phyloP scores from a whole-genome alignment of 371 early-diverging fungal genomes.

The Chytridium lagenaria region DNA sequence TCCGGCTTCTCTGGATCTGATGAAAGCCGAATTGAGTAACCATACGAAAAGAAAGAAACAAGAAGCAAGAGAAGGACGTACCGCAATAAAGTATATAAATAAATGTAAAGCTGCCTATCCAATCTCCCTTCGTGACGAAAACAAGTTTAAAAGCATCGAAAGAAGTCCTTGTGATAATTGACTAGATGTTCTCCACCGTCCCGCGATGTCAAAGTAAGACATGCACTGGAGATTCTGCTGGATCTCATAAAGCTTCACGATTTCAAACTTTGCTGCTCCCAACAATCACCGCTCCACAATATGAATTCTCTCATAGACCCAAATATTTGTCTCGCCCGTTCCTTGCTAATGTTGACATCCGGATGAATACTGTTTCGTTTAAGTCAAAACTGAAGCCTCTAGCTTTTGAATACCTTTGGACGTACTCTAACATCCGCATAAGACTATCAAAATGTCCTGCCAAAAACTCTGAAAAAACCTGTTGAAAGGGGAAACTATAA shows the following conservation, averaged over 20 bases:
- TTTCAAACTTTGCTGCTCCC: conserved; percentile 36
- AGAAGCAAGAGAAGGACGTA: too few species aligned
- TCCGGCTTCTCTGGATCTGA: conserved; percentile 44
- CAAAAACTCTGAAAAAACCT: conserved; percentile 41
- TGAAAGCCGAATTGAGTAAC: background rate
- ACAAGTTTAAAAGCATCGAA: background rate
- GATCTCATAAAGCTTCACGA: conserved; percentile 35
- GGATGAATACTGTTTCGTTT: conserved; percentile 34
- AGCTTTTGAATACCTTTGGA: conserved; percentile 30
- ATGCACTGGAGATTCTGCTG: conserved; percentile 30
- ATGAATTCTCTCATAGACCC: conserved; percentile 35
- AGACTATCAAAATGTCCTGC: conserved; percentile 39
- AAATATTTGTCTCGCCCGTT: conserved; percentile 29
- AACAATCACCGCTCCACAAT: conserved; percentile 37
- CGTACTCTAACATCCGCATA: conserved; percentile 30
- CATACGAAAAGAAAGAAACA: background rate
- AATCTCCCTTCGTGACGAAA: background rate
- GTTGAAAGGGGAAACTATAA: background rate
- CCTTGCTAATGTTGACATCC: conserved; percentile 32
- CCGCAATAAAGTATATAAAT: background rate
- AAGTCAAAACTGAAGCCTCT: background rate
- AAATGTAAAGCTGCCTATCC: background rate
- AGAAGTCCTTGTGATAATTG: conserved; percentile 25
- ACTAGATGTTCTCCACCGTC: conserved; percentile 27
- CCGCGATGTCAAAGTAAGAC: conserved; percentile 31